Evolutionary conservation across 305 asterid genomes (phyloP), one percentile per base, ranked within the genome.

Genomic region (Fraxinus sp.): DNA sequence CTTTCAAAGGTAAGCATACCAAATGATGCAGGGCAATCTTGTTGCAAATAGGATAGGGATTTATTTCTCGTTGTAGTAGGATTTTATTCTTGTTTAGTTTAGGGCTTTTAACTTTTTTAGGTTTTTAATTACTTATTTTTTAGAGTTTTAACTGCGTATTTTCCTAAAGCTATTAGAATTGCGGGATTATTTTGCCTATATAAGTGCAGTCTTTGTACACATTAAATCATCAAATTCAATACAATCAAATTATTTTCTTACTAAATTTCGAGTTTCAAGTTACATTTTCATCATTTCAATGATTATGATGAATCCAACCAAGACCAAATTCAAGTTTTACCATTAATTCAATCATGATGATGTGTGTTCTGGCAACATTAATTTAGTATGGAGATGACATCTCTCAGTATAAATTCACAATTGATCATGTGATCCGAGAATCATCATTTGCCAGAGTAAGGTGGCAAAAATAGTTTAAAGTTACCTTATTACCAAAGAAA

Each of bases 401-500:
- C 36, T 66, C 16, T 24, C 30, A 11, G 32, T 33, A 33, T 16
- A 35, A 72, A 33, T 72, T 32, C 77, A 33, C 26, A 33, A 33
- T 72, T 32, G 26, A 33, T 72, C 43, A 72, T 6, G 24, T 14
- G 22, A 72, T 72, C 24, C 77, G 0, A 35, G 46, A 72, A 3
- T 71, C 43, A 32, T 71, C 76, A 32, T 32, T 72, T 32, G 46
- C 13, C 24, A 35, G 11, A 3, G 22, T 32, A 72, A 72, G 43
- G 10, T 71, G 41, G 76, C 76, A 71, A 30, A 68, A 0, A 46
- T 79, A 13, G 75, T 70, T 32, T 8, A 72, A 86, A 57, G 86
- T 83, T 78, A 89, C 92, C 86, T 83, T 86, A 52, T 84, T 85
- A 64, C 91, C 87, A 77, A 89, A 89, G 74, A 86, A 80, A 83